Percentiles rank a stretch among this genome's conserved stretches.
phyloP scores from a whole-genome alignment of 208 protist genomes.

The Crithidia mellificae region DNA sequence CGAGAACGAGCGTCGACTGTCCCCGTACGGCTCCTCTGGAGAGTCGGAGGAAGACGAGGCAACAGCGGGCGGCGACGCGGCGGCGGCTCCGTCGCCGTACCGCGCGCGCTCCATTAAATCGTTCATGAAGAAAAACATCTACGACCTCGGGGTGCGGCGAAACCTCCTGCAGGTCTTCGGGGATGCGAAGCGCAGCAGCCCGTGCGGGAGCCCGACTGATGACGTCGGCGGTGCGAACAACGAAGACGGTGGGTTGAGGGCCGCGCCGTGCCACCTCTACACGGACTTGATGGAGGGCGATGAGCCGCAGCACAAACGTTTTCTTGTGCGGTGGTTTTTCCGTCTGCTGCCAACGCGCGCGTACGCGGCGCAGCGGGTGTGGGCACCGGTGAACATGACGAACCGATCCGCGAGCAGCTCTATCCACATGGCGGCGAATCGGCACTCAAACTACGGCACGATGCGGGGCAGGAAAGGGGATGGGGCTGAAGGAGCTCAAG shows the following conservation, averaged over 20 bases:
- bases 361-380: slow-evolving; percentile 52
- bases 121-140: slow-evolving; percentile 59
- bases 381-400: slow-evolving; percentile 20
- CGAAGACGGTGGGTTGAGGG: too few species aligned
- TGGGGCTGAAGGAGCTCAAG: neutral
- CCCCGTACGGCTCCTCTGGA: slow-evolving; percentile 13
- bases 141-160: slow-evolving; percentile 76
- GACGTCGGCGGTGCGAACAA: too few species aligned
- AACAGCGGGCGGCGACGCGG: neutral
- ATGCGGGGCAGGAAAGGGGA: slow-evolving; percentile 7
- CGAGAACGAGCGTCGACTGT: slow-evolving; percentile 38
- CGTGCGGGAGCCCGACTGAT: too few species aligned
- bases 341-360: slow-evolving; percentile 70
- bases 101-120: slow-evolving; percentile 16
- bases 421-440: slow-evolving; percentile 29
- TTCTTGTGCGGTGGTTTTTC: slow-evolving; percentile 71
- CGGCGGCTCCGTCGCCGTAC: neutral
- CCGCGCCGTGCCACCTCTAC: slow-evolving; percentile 31
- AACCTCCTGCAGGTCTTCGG: slow-evolving; percentile 88
- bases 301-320: slow-evolving; percentile 42
- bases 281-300: slow-evolving; percentile 61
- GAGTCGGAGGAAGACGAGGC: slow-evolving; percentile 26
- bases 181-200: slow-evolving; percentile 45
- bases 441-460: slow-evolving; percentile 29
- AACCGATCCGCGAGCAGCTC: slow-evolving; percentile 31